These are phyloP conservation scores for Clonostachys byssicola DNA, from an alignment of 2,329 filamentous ascomycete species.

Conservation along the genomic window DNA sequence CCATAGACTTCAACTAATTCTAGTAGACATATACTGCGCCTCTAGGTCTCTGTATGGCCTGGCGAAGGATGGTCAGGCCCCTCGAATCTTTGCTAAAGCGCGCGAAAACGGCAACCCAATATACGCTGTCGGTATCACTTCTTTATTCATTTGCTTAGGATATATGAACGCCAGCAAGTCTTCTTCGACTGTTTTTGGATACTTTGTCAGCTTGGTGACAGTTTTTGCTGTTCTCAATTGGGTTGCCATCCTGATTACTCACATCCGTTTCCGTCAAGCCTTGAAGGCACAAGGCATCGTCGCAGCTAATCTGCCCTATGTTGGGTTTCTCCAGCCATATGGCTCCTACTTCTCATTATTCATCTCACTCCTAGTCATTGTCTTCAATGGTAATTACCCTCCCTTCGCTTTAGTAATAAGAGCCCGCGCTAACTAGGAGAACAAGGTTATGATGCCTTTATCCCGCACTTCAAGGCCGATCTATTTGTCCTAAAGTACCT, in stretches of 20 bases:
- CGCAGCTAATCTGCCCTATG: constrained; percentile 26
- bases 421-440: too few species aligned
- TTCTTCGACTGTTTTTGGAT: constrained; percentile 29
- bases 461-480: constrained; percentile 57
- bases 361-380: constrained; percentile 61
- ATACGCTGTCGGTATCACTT: constrained; percentile 26
- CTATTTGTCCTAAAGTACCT: constrained; percentile 58
- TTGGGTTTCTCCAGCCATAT: constrained; percentile 29
- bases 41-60: constrained; percentile 41
- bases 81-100: constrained; percentile 22
- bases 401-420: too few species aligned
- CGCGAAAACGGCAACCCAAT: constrained; percentile 32
- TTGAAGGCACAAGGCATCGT: constrained; percentile 29
- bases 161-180: constrained; percentile 32
- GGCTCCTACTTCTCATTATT: constrained; percentile 31
- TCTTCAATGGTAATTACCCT: constrained; percentile 48
- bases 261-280: constrained; percentile 29
- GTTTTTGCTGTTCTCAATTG: constrained; percentile 38
- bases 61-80: constrained; percentile 33
- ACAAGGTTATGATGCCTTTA: constrained; percentile 49
- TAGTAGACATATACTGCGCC: constrained; percentile 44
- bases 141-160: constrained; percentile 27
- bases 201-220: constrained; percentile 36
- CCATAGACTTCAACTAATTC: not conserved
- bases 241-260: constrained; percentile 31